Conservation (phyloP, 2,329 filamentous ascomycete species). For the Pyrenophora seminiperda region DNA sequence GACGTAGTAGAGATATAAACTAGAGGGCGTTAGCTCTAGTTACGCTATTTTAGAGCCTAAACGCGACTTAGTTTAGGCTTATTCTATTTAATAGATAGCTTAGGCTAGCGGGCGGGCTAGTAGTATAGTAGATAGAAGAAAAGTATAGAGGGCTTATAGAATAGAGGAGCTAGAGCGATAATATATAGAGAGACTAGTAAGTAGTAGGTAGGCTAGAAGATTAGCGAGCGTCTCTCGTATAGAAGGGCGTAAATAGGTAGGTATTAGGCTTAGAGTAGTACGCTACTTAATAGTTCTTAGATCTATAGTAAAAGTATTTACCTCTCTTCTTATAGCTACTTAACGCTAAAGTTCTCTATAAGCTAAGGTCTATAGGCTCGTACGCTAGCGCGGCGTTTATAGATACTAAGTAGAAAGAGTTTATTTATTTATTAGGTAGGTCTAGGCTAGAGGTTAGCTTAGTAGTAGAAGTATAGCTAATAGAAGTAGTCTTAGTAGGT, state of each 20-base stretch:
- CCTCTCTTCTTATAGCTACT: background rate
- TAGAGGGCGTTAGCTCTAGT: background rate
- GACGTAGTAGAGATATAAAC: background rate
- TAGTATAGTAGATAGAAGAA: background rate
- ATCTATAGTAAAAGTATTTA: background rate
- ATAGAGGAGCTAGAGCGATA: background rate
- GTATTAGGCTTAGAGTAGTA: background rate
- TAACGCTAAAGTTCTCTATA: background rate
- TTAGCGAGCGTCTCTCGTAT: background rate
- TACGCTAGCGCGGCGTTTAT: no score
- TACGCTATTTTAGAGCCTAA: background rate
- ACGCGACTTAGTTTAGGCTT: conserved; percentile 3
- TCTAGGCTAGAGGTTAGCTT: no score
- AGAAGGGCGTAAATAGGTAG: background rate
- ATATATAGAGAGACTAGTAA: background rate
- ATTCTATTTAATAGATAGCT: background rate
- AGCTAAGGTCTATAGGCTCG: no score
- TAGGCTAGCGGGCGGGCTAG: no score
- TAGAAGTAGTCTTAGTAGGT: no score
- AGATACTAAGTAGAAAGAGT: no score
- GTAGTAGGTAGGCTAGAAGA: background rate
- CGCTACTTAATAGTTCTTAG: no score
- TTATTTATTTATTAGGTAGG: no score
- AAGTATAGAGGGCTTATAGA: background rate
- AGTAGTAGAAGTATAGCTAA: no score